These are phyloP conservation scores for Monosporascus sp. DNA, from an alignment of 2,329 filamentous ascomycete genomes.

Conservation along the genomic window DNA sequence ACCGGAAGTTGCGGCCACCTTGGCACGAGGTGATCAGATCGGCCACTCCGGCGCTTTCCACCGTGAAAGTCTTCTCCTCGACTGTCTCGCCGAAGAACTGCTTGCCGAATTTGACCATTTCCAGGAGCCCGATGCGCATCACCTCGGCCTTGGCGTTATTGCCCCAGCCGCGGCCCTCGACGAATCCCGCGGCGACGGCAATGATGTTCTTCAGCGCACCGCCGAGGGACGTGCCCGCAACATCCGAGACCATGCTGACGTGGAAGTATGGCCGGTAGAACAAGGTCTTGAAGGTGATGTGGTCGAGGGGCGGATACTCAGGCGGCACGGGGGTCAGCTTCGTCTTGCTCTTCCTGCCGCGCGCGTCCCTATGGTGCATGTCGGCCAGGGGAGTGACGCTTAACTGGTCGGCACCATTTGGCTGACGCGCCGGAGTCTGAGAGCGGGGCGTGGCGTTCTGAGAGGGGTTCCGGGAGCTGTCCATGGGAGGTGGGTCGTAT, in stretches of 20 bases:
- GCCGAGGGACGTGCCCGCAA: conserved; percentile 92
- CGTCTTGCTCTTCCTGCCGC: conserved; percentile 61
- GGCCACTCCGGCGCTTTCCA: conserved; percentile 90
- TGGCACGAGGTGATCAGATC: conserved; percentile 93
- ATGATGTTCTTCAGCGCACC: conserved; percentile 97
- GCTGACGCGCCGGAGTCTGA: conserved; percentile 43
- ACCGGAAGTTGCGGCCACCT: conserved; percentile 89
- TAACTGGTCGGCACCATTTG: conserved; percentile 42
- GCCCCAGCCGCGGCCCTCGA: conserved; percentile 93
- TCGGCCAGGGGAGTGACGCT: conserved; percentile 47
- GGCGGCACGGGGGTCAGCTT: conserved; percentile 70
- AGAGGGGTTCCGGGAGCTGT: conserved; percentile 68
- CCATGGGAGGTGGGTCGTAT: conserved; percentile 86
- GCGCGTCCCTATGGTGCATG: conserved; percentile 62
- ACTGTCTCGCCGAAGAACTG: conserved; percentile 85
- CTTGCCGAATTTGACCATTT: conserved; percentile 95
- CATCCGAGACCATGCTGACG: conserved; percentile 86
- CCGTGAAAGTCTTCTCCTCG: conserved; percentile 83
- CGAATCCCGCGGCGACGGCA: conserved; percentile 88
- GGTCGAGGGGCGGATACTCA: conserved; percentile 82
- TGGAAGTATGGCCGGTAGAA: conserved; percentile 98
- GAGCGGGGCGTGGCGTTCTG: conserved; percentile 43
- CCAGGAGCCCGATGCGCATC: conserved; percentile 91
- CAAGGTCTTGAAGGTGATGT: conserved; percentile 73
- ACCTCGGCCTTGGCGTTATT: conserved; percentile 99